These are phyloP conservation scores for Morella rubra DNA, from an alignment of 306 rosid species.

Conservation along the genomic window DNA sequence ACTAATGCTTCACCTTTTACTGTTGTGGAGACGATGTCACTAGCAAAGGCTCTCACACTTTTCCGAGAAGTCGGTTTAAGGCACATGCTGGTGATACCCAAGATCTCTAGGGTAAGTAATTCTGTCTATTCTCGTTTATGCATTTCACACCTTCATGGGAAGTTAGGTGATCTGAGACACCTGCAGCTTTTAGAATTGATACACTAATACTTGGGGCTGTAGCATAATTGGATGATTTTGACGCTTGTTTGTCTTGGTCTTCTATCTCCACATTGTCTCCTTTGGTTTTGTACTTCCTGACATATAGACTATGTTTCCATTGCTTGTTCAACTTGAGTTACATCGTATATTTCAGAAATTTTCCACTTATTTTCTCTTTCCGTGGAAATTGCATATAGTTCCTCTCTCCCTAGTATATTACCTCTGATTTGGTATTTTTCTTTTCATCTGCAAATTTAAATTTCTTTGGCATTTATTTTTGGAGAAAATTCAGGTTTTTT, in stretches of 20 bases:
- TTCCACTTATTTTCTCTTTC: background rate
- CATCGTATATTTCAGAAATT: background rate
- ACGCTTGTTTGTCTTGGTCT: background rate
- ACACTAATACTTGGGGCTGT: background rate
- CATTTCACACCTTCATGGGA: background rate
- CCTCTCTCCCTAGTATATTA: background rate
- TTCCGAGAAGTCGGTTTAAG: slow-evolving; percentile 85
- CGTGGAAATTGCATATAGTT: background rate
- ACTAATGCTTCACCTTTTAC: slow-evolving; percentile 87
- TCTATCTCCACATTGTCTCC: background rate
- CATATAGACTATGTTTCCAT: background rate
- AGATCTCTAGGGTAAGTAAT: slow-evolving; percentile 70
- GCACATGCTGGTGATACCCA: slow-evolving; percentile 89
- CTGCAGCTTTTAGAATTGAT: background rate
- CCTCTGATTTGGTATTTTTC: background rate
- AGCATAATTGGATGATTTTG: background rate
- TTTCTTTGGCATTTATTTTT: background rate
- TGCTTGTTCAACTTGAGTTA: background rate
- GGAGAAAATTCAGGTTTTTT: background rate
- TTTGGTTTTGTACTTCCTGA: background rate
- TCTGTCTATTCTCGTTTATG: slow-evolving; percentile 1
- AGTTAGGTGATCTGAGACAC: background rate
- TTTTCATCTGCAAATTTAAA: background rate
- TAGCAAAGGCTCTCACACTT: slow-evolving; percentile 78
- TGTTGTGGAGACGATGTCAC: slow-evolving; percentile 87